These are phyloP conservation scores for Boletellus deceptivus DNA, from an alignment of 1,284 basidiomycete genomes.

Conservation along the genomic window DNA sequence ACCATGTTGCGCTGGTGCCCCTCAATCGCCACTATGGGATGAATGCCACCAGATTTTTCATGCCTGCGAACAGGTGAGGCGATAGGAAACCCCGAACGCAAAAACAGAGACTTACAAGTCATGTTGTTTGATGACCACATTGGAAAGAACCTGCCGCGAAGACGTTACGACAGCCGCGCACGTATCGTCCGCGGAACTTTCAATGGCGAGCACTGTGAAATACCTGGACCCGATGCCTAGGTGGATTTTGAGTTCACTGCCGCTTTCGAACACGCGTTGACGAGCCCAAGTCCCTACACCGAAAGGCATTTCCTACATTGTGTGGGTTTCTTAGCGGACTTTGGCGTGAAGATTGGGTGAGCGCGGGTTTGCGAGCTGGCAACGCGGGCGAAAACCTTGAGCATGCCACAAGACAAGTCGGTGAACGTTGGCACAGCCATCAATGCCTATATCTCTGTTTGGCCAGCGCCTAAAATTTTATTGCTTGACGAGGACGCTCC, in stretches of 20 bases:
- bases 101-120: slow-evolving; percentile 42
- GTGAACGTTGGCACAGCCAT: too few relatives aligned
- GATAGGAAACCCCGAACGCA: not conserved
- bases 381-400: not conserved
- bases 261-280: not conserved
- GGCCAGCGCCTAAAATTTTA: too few relatives aligned
- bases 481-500: too few relatives aligned
- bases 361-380: not conserved
- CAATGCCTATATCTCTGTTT: too few relatives aligned
- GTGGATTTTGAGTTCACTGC: not conserved
- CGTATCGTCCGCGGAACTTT: slow-evolving; percentile 88
- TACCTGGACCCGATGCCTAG: not conserved
- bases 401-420: not conserved
- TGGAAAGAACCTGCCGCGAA: slow-evolving; percentile 67
- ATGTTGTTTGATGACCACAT: slow-evolving; percentile 81
- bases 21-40: slow-evolving; percentile 74
- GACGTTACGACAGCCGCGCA: slow-evolving; percentile 81
- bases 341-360: not conserved
- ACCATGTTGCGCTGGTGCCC: slow-evolving; percentile 74
- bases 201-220: slow-evolving; percentile 77
- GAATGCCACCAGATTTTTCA: slow-evolving; percentile 76
- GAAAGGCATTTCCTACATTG: not conserved
- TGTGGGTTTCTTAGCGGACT: not conserved
- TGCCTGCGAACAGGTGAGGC: slow-evolving; percentile 44
- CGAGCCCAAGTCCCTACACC: not conserved